These are phyloP conservation scores for Adansonia grandidieri DNA, from an alignment of 441 rosid species.

Conservation along the genomic window DNA sequence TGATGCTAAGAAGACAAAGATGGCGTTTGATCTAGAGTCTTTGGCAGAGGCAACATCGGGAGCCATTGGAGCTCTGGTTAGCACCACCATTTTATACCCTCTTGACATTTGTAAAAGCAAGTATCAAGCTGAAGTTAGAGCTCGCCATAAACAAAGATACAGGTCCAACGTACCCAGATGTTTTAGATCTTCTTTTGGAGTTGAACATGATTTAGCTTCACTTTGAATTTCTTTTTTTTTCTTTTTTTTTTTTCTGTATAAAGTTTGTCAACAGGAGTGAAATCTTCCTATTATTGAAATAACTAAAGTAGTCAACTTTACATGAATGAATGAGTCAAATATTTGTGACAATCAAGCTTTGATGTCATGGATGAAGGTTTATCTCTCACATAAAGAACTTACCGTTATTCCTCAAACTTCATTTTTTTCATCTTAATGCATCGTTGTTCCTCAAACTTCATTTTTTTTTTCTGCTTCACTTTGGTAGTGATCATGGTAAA, in stretches of 20 bases:
- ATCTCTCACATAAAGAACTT: not conserved
- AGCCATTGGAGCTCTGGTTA: constrained; percentile 81
- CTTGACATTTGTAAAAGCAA: constrained; percentile 93
- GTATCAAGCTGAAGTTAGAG: constrained; percentile 81
- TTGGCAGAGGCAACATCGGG: constrained; percentile 78
- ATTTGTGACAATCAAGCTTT: not conserved
- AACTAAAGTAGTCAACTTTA: too few relatives aligned
- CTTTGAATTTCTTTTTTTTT: too few relatives aligned
- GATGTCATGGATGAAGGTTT: not conserved
- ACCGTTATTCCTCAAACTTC: not conserved
- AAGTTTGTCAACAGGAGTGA: too few relatives aligned
- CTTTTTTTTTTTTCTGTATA: not conserved
- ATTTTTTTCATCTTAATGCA: not conserved
- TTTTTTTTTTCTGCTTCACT: too few relatives aligned
- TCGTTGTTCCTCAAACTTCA: too few relatives aligned
- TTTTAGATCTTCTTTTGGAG: too few relatives aligned
- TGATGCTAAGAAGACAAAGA: constrained; percentile 18
- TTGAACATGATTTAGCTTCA: too few relatives aligned
- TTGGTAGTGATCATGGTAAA: not conserved
- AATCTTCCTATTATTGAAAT: too few relatives aligned
- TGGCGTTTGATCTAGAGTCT: constrained; percentile 60
- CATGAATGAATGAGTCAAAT: not conserved
- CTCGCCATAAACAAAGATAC: constrained; percentile 69
- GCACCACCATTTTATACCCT: constrained; percentile 84
- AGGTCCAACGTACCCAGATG: constrained; percentile 41